Evolutionary conservation across 2,329 filamentous ascomycete species (phyloP).

Genomic region (Colletotrichum sp.): DNA sequence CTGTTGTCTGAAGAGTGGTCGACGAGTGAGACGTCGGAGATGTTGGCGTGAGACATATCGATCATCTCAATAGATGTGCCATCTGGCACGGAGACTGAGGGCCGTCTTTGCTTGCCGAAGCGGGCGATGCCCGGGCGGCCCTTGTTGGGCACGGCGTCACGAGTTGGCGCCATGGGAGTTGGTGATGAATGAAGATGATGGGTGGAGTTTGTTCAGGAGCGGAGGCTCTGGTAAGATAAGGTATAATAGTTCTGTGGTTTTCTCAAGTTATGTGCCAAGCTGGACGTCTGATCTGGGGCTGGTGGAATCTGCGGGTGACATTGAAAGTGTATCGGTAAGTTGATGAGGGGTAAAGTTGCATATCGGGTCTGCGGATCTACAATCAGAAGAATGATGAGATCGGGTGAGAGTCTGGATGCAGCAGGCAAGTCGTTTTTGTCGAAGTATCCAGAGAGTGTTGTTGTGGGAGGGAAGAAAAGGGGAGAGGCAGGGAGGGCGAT

Average conservation of each 20-base stretch:
- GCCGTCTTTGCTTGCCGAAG: conserved; percentile 11
- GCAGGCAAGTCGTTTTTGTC: conserved; percentile 16
- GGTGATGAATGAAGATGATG: neutral
- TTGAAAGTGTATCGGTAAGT: conserved; percentile 18
- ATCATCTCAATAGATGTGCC: conserved; percentile 11
- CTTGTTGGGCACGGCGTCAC: conserved; percentile 11
- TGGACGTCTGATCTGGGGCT: conserved; percentile 20
- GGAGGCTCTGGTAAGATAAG: neutral
- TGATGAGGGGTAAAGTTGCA: conserved; percentile 20
- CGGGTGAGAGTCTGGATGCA: neutral
- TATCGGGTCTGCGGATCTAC: conserved; percentile 18
- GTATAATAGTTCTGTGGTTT: neutral
- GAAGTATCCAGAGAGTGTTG: conserved; percentile 12
- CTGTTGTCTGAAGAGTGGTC: conserved; percentile 9
- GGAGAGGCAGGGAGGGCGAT: neutral
- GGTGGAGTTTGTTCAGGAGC: neutral
- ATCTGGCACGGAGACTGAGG: conserved; percentile 17
- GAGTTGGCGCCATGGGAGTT: conserved; percentile 13
- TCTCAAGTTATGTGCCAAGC: conserved; percentile 22
- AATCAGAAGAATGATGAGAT: conserved; percentile 20
- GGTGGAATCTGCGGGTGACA: conserved; percentile 17
- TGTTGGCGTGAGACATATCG: conserved; percentile 19
- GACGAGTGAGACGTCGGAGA: conserved; percentile 16
- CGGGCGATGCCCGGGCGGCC: conserved; percentile 2
- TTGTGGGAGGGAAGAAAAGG: conserved; percentile 12